Percentiles rank a stretch among this genome's conserved stretches.
These are phyloP conservation scores for Scopulariopsis brevicaulis DNA, from an alignment of 2,329 filamentous ascomycete genomes.

Conservation along the genomic window DNA sequence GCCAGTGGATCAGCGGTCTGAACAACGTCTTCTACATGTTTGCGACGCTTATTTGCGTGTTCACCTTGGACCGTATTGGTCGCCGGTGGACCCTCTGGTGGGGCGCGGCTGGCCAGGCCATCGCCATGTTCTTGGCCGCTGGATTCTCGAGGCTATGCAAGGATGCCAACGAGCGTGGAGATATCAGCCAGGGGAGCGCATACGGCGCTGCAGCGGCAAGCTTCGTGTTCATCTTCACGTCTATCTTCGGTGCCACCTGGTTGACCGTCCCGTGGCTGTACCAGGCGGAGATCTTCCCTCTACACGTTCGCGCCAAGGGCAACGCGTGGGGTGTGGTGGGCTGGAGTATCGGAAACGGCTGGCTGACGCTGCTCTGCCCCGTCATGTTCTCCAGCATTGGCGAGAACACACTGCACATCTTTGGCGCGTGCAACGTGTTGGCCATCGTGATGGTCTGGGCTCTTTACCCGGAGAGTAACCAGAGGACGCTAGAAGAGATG, in stretches of 20 bases:
- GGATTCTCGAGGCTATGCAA: slow-evolving; percentile 44
- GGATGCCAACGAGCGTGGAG: slow-evolving; percentile 26
- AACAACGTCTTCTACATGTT: slow-evolving; percentile 38
- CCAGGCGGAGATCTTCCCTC: slow-evolving; percentile 53
- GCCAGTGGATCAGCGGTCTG: slow-evolving; percentile 47
- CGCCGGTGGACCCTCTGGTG: slow-evolving; percentile 28
- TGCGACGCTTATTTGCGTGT: slow-evolving; percentile 26
- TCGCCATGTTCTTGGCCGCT: slow-evolving; percentile 47
- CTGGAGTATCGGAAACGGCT: slow-evolving; percentile 66
- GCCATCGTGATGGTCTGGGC: slow-evolving; percentile 45
- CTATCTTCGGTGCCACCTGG: slow-evolving; percentile 58
- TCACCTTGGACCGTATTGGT: slow-evolving; percentile 30
- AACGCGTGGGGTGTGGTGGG: slow-evolving; percentile 53
- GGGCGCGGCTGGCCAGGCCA: slow-evolving; percentile 32
- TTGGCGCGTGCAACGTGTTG: slow-evolving; percentile 29
- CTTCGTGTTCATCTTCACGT: slow-evolving; percentile 53
- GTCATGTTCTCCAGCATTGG: slow-evolving; percentile 54
- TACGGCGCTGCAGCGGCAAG: slow-evolving; percentile 58
- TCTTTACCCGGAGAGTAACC: slow-evolving; percentile 32
- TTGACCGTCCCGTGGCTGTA: slow-evolving; percentile 55
- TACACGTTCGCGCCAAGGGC: slow-evolving; percentile 46
- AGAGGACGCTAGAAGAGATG: slow-evolving; percentile 48
- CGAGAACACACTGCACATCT: slow-evolving; percentile 48
- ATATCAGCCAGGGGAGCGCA: slow-evolving; percentile 24
- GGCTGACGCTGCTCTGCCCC: slow-evolving; percentile 66